phyloP scores from a whole-genome alignment of 805 yeast species.

The Yamadazyma phyllophila region DNA sequence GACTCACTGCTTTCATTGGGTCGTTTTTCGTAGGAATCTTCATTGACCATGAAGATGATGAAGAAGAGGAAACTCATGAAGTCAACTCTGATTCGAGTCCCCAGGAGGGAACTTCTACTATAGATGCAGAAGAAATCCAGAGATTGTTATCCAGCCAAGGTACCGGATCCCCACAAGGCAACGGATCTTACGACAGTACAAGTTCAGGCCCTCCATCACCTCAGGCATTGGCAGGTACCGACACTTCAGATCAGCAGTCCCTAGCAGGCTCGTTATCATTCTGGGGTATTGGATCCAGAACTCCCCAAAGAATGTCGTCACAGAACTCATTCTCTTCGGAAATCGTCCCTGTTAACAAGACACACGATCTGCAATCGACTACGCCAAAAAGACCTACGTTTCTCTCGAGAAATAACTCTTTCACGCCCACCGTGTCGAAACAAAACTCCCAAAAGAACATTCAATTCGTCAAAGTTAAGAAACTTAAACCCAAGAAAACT shows the following conservation, averaged over 20 bases:
- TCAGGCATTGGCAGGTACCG: background rate
- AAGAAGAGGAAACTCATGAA: conserved; percentile 11
- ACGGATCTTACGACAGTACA: background rate
- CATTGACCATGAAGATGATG: conserved; percentile 26
- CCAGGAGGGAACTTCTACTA: background rate
- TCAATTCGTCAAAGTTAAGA: conserved; percentile 5
- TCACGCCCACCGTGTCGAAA: conserved; percentile 1
- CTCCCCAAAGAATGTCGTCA: conserved; percentile 21
- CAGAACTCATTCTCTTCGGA: conserved; percentile 16
- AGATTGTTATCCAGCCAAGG: background rate
- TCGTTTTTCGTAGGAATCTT: conserved; percentile 43
- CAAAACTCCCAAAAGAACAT: background rate
- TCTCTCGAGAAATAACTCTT: conserved; percentile 11
- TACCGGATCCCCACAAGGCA: no score
- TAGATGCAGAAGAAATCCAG: background rate
- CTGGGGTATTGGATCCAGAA: conserved; percentile 40
- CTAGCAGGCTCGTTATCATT: conserved; percentile 37
- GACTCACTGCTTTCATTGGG: conserved; percentile 42
- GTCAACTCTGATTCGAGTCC: background rate
- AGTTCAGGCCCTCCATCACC: background rate
- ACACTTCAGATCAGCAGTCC: conserved; percentile 5
- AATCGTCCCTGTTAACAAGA: conserved; percentile 13
- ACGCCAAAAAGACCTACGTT: conserved; percentile 7
- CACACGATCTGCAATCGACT: conserved; percentile 1
- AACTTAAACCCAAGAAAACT: conserved; percentile 6